Base-by-base conservation (phyloP, 306 rosid species). In the Hippophae rhamnoides region DNA sequence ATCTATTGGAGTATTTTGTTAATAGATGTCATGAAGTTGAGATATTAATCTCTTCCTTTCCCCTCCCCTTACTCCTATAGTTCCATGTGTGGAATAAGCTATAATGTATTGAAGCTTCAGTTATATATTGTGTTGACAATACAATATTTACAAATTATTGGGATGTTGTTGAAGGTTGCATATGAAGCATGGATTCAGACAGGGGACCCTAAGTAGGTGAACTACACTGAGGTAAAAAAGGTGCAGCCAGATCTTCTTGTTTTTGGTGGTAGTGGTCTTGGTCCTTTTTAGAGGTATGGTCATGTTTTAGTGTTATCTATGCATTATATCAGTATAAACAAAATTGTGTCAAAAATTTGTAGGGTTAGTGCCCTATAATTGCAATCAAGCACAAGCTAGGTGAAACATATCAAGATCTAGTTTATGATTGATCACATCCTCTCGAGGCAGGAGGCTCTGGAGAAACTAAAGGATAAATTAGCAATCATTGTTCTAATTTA, bases 351-450 rank as follows among this genome's bases (percentile, higher is more conserved):
- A 66, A 5, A 56, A 23, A 11, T 65, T 5, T 65, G 67, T 69
- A 92, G 95, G 96, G 96, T 92, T 58, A 87, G 88, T 70, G 99
- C 86, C 99, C 96, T 8, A 95, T 87, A 25, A 76, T 92, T 73
- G 76, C 89, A 26, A 83, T 92, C 84, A 92, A 92, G 70, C 96
- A 96, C 85, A 75, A 68, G 42, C 81, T 80, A 5, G 76, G 82
- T 61, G 93, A 92, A 68, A 69, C 89, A 49, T 96, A 96, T 1
- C 76, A 82, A 67, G 99, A 92, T 69, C 99, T 95, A 3, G 86
- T 88, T 67, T 96, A 88, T 61, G 99, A 92, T 64, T 18, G 23
- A 18, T 18, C 23, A 18, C 23, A 18, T 18, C 23, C 23, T 18
- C 23, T 18, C 0, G 1, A 1, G 23, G 23, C 23, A 18, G 23